A percentile compares a stretch with the other conserved stretches of the same genome.
Evolutionary conservation across 805 yeast species (phyloP).

Genomic region (Zygoascus biomembranicola): DNA sequence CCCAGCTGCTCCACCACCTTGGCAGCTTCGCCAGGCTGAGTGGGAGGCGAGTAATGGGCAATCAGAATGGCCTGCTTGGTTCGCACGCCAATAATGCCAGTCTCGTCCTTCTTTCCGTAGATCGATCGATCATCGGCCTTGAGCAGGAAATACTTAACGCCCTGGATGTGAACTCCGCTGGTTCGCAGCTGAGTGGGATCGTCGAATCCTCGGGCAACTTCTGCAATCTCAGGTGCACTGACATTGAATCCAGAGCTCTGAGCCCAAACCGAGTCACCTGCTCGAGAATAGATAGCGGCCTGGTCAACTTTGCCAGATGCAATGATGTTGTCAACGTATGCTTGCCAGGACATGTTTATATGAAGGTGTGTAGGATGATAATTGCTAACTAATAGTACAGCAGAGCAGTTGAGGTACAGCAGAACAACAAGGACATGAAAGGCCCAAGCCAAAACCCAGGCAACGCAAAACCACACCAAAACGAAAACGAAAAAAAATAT

Average conservation of each 20-base stretch:
- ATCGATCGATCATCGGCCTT: constrained; percentile 89
- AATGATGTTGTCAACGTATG: constrained; percentile 89
- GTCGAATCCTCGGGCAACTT: constrained; percentile 69
- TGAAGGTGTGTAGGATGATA: neutral
- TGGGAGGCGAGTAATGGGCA: constrained; percentile 82
- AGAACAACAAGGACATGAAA: neutral
- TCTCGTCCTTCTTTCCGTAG: constrained; percentile 83
- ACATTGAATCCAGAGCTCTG: constrained; percentile 59
- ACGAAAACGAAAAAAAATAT: neutral
- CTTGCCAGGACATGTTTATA: constrained; percentile 35
- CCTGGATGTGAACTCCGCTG: constrained; percentile 76
- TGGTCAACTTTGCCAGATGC: constrained; percentile 83
- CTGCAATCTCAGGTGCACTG: constrained; percentile 60
- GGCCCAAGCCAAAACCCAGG: neutral
- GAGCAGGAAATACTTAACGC: constrained; percentile 79
- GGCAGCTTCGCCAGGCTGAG: constrained; percentile 92
- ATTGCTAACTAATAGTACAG: neutral
- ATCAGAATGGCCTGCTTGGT: constrained; percentile 86
- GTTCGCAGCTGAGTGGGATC: constrained; percentile 75
- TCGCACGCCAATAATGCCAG: constrained; percentile 85
- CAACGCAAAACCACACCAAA: neutral
- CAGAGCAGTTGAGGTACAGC: constrained; percentile 1
- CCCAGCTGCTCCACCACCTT: constrained; percentile 92
- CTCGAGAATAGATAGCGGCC: constrained; percentile 89
- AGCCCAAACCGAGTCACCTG: constrained; percentile 96